Conservation (phyloP, 1,139 yeast species). For the Hyphopichia burtonii region DNA sequence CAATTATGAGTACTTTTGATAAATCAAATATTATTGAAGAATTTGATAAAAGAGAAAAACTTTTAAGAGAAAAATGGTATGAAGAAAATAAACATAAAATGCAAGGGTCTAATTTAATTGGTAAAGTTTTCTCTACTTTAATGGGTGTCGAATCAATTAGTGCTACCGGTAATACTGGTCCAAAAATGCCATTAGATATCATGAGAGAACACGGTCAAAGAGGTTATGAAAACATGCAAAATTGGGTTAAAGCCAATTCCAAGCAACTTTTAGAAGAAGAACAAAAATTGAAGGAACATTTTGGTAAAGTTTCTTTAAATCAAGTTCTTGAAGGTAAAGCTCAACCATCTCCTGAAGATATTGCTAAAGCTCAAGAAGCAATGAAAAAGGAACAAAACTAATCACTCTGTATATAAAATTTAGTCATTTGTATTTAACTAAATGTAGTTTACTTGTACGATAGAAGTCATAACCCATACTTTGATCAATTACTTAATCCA, state of each 20-base stretch:
- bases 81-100: constrained; percentile 60
- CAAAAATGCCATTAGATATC: constrained; percentile 87
- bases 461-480: no score
- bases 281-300: constrained; percentile 73
- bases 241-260: constrained; percentile 83
- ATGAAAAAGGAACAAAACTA: constrained; percentile 8
- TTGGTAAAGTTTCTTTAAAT: constrained; percentile 77
- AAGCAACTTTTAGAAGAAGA: constrained; percentile 81
- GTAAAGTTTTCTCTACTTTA: constrained; percentile 53
- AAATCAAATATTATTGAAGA: constrained; percentile 67
- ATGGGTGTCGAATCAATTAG: constrained; percentile 57
- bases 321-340: constrained; percentile 77
- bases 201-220: constrained; percentile 92
- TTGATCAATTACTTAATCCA: no score
- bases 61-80: constrained; percentile 65
- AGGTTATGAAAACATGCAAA: constrained; percentile 82
- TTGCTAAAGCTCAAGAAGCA: constrained; percentile 62
- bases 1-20: constrained; percentile 70
- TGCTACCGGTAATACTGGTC: constrained; percentile 40
- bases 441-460: no score
- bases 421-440: no score
- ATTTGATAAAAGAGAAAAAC: constrained; percentile 72
- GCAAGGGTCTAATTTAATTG: constrained; percentile 32
- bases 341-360: constrained; percentile 81
- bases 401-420: background rate